Percentiles rank a stretch among this genome's conserved stretches.
phyloP scores from a whole-genome alignment of 495 filamentous ascomycete species.

The Talaromyces nanjingensis region DNA sequence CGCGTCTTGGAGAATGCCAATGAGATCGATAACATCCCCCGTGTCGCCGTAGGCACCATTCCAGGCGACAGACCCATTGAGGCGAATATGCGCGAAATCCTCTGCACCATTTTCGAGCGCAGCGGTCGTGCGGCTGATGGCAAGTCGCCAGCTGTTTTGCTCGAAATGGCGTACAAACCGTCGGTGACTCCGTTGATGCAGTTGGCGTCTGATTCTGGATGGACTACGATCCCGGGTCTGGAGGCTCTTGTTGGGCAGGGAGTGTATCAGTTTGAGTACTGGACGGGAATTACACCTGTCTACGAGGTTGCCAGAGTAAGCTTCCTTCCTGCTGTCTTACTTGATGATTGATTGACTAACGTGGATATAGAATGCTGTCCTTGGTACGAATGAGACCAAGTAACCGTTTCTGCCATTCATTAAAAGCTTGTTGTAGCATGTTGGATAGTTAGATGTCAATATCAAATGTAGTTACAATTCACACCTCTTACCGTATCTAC shows the following conservation, averaged over 20 bases:
- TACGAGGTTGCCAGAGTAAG: conserved; percentile 55
- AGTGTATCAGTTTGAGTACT: conserved; percentile 71
- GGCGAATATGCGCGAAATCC: conserved; percentile 54
- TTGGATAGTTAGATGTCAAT: neutral
- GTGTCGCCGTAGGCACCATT: conserved; percentile 80
- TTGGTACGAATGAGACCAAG: neutral
- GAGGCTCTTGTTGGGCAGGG: conserved; percentile 90
- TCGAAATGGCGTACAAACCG: conserved; percentile 98
- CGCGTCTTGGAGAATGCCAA: conserved; percentile 49
- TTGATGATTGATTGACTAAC: neutral
- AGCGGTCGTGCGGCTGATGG: conserved; percentile 17
- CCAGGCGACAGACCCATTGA: conserved; percentile 87
- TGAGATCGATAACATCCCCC: conserved; percentile 47
- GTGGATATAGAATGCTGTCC: conserved; percentile 5
- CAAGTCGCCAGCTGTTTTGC: conserved; percentile 47
- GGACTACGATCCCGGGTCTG: conserved; percentile 77
- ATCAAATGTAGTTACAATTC: neutral
- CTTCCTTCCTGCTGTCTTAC: neutral
- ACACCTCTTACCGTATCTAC: neutral
- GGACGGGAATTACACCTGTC: conserved; percentile 70
- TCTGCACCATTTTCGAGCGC: conserved; percentile 56
- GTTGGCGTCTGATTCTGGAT: conserved; percentile 73
- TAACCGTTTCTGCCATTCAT: neutral
- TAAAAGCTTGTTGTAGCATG: neutral
- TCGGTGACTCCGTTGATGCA: conserved; percentile 76